Conservation (phyloP, 1,284 basidiomycete genomes). For the Tetrapyrgos nigripes region DNA sequence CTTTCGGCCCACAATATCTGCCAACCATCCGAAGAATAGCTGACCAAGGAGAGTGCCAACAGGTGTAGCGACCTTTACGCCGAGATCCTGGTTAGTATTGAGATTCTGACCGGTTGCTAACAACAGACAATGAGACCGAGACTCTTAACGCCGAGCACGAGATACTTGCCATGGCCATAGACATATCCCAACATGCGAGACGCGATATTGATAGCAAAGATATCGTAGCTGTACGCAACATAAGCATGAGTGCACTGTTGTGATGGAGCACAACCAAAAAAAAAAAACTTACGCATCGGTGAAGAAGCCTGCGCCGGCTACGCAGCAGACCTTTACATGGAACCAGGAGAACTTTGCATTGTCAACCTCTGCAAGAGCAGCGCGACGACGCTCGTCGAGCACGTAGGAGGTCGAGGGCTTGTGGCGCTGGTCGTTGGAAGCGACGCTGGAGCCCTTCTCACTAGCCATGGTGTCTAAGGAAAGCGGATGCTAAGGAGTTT, state of each 20-base stretch:
- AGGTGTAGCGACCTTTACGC: slow-evolving; percentile 67
- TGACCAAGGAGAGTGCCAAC: slow-evolving; percentile 59
- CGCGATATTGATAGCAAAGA: slow-evolving; percentile 81
- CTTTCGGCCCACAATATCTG: slow-evolving; percentile 76
- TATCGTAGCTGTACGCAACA: slow-evolving; percentile 58
- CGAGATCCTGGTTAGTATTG: slow-evolving; percentile 63
- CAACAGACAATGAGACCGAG: slow-evolving; percentile 38
- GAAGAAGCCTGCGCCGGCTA: slow-evolving; percentile 85
- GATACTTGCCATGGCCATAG: slow-evolving; percentile 61
- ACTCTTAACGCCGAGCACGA: background rate
- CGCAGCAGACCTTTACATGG: slow-evolving; percentile 75
- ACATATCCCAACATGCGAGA: slow-evolving; percentile 76
- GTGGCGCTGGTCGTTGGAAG: slow-evolving; percentile 55
- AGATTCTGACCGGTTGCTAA: slow-evolving; percentile 35
- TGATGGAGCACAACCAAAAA: background rate
- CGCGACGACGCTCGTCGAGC: slow-evolving; percentile 64
- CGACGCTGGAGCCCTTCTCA: slow-evolving; percentile 63
- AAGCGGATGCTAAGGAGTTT: slow-evolving; percentile 1
- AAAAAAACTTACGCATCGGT: slow-evolving; percentile 70
- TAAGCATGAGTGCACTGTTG: slow-evolving; percentile 1
- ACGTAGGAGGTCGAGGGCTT: slow-evolving; percentile 34
- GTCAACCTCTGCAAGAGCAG: slow-evolving; percentile 78
- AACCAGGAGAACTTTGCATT: slow-evolving; percentile 77
- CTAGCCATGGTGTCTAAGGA: slow-evolving; percentile 40
- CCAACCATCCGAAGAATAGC: slow-evolving; percentile 75